Evolutionary conservation across 768 basidiomycete genomes (phyloP).

Genomic region (Suillus clintonianus): DNA sequence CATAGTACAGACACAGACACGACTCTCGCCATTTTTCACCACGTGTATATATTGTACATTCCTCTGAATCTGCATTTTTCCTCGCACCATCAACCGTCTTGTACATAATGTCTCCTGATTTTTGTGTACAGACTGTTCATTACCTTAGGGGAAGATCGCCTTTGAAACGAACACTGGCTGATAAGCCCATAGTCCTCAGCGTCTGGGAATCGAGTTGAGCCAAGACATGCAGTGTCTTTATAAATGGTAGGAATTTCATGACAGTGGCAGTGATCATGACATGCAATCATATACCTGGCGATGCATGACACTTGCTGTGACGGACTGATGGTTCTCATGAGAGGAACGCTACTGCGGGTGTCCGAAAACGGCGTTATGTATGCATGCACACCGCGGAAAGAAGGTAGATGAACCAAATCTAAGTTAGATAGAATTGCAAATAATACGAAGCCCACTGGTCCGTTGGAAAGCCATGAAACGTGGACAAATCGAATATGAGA

Average conservation of each 20-base stretch:
- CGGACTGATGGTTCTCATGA: neutral
- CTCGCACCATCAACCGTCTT: slow-evolving; percentile 18
- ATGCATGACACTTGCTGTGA: neutral
- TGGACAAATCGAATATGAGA: neutral
- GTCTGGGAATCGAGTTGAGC: neutral
- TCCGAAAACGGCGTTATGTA: neutral
- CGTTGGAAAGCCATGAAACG: slow-evolving; percentile 4
- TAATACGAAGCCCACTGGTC: slow-evolving; percentile 19
- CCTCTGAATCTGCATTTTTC: slow-evolving; percentile 19
- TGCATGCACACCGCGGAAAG: neutral
- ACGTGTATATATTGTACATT: slow-evolving; percentile 26
- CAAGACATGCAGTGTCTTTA: neutral
- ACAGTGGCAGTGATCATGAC: neutral
- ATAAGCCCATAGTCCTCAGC: neutral
- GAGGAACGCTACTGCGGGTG: neutral
- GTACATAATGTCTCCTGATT: slow-evolving; percentile 22
- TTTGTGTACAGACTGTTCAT: slow-evolving; percentile 16
- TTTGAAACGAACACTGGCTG: neutral
- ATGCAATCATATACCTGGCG: neutral
- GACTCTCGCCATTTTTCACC: slow-evolving; percentile 15
- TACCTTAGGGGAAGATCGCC: neutral
- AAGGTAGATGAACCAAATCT: slow-evolving; percentile 6
- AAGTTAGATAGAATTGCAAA: slow-evolving; percentile 21
- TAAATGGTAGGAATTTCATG: neutral
- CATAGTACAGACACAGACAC: slow-evolving; percentile 13